Base-by-base conservation (phyloP, 1,284 basidiomycete species). In the Erythrobasidium hasegawianum region DNA sequence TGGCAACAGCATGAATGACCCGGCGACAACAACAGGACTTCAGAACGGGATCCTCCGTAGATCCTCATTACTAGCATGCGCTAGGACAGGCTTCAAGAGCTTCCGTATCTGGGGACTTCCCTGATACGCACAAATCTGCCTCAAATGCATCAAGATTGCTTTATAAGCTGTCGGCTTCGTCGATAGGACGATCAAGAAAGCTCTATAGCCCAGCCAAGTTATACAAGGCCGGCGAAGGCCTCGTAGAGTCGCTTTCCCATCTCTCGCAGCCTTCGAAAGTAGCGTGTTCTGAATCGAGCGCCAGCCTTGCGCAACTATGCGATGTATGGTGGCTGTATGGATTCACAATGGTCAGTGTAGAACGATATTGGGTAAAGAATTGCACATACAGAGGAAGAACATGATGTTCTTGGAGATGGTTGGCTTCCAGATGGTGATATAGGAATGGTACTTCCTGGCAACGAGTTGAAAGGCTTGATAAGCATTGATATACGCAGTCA, bases 381-480 rank as follows among this genome's bases (percentile, higher is more conserved):
- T n/a, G n/a, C n/a, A 16, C 26, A 45, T 20, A 68, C 59, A 53
- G 24, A 66, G 56, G 47, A 72, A 69, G 74, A 77, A 73, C 71
- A 76, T 20, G 68, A 69, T 39, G 27, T 64, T 24, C 9, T 49
- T 4, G 14, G 29, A 57, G 49, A 55, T 76, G 71, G 69, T 82
- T 7, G 79, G 70, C n/a, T 81, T 80, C 84, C 83, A 86, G 52
- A 82, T 81, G 50, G 81, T 80, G 40, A 95, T 80, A 76, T 96
- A 97, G 57, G 85, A 83, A 59, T 89, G 85, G 81, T 93, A 88
- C 79, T 93, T 97, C 81, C 93, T 86, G 0, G 90, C 90, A 0
- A 86, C 83, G 24, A 95, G 77, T n/a, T 90, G 78, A 73, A 94
- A 89, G 73, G 87, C 88, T 76, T 93, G 86, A 75, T 92, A 93